Base-by-base conservation (phyloP, 352 stramenopile genomes). In the Aphanomyces euteiches region DNA sequence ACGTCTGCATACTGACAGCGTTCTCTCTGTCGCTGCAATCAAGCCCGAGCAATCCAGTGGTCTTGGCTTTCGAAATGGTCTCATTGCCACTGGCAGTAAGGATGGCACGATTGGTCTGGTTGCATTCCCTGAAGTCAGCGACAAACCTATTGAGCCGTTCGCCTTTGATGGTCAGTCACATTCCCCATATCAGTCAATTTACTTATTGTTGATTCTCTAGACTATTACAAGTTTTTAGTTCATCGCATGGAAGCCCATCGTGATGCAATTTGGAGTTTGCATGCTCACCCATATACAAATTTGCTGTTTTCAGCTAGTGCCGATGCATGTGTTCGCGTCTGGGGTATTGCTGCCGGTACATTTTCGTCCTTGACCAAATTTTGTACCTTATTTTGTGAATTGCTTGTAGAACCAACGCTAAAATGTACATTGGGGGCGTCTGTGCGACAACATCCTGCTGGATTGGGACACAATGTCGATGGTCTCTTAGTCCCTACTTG, bases 261-360 rank as follows among this genome's bases (percentile, higher is more conserved):
- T 36, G 85, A 95, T 53, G 85, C 85, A 34, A 79, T 95, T 40
- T 95, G 88, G 88, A 74, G 90, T 60, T 78, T 95, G 10, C 81
- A 91, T 56, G 84, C 88, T 10, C 88, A 95, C 43, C 85, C 88
- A 38, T 74, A 93, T 28, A 92, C 85, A 17, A 93, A 93, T 58
- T 76, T 90, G 15, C 74, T 95, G 19, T 95, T 95, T 48, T 93
- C 85, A 2, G 84, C 85, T 45, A 85, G 88, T 53, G 74, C 88
- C 2, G 88, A 95, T 50, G 88, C 83, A 21, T 79, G 90, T 54
- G 86, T 95, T 19, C 79, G 85, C 40, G 90, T 82, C 0, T 95
- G 88, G 88, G 84, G 80, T 7, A 73, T 94, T 47, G 78, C 83
- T 7, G 87, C 84, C 73, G 87, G 87, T 95, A 79, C 36, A 17